Conservation (phyloP, 2,329 filamentous ascomycete species). For the Amauroascus niger region DNA sequence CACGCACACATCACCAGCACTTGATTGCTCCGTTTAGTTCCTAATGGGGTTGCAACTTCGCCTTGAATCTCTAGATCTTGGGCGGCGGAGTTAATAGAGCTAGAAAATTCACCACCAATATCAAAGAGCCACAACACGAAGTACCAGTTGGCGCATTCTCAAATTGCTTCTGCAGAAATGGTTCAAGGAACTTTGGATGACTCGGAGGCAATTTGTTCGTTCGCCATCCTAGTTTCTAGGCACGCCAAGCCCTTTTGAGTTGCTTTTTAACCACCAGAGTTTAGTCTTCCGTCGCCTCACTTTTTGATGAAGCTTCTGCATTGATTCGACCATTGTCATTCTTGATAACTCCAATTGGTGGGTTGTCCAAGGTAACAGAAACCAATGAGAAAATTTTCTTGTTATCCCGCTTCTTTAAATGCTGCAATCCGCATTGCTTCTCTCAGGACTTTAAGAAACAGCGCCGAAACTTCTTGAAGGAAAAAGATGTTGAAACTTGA, state of each 20-base stretch:
- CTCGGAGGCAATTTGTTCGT: not conserved
- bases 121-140: conserved; percentile 4
- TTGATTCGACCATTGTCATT: not conserved
- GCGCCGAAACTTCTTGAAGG: not conserved
- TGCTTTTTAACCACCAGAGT: not conserved
- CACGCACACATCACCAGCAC: not conserved
- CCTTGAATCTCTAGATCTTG: not conserved
- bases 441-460: not conserved
- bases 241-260: conserved; percentile 3
- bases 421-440: not conserved
- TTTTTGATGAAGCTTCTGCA: conserved; percentile 1
- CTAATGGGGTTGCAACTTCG: not conserved
- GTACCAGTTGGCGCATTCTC: not conserved
- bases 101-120: not conserved
- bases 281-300: conserved; percentile 5
- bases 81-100: not conserved
- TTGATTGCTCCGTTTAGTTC: not conserved
- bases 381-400: conserved; percentile 8
- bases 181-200: not conserved
- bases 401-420: conserved; percentile 3
- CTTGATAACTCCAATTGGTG: not conserved
- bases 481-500: conserved; percentile 7
- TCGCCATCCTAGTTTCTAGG: not conserved
- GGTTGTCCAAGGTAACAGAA: not conserved
- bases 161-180: not conserved